These are phyloP conservation scores for Carex arenaria DNA, from an alignment of 202 grass and related monocot genomes.

Conservation along the genomic window DNA sequence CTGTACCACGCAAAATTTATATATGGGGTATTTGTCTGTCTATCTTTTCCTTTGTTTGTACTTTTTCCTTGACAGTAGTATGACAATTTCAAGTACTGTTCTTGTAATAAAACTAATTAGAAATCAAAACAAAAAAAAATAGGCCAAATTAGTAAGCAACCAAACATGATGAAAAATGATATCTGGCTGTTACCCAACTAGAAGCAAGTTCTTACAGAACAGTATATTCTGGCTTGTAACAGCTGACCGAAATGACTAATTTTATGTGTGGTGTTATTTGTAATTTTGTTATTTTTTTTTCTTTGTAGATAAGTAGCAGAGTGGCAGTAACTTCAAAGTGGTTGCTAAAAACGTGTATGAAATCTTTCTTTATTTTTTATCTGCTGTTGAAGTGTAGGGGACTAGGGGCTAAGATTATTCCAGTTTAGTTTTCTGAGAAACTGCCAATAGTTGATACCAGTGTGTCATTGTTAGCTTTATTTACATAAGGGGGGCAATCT, in stretches of 20 bases:
- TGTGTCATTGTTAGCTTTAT: slow-evolving; percentile 3
- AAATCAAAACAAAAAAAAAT: background rate
- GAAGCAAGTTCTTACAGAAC: background rate
- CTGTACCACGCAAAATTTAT: background rate
- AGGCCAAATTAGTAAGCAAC: background rate
- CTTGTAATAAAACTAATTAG: background rate
- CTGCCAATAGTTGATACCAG: background rate
- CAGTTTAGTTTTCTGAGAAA: slow-evolving; percentile 3
- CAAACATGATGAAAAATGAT: background rate
- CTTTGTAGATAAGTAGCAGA: slow-evolving; percentile 10
- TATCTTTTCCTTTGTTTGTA: background rate
- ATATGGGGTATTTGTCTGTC: background rate
- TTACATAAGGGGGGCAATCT: background rate
- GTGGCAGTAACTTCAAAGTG: background rate
- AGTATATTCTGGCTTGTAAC: background rate
- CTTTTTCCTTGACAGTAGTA: background rate
- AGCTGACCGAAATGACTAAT: background rate
- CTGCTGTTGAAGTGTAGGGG: background rate
- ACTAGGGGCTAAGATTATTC: slow-evolving; percentile 3
- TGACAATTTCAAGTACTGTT: background rate
- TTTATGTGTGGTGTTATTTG: background rate
- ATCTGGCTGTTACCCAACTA: background rate
- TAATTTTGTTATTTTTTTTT: background rate
- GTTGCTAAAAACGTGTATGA: background rate
- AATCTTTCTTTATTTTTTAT: background rate